Evolutionary conservation across 2,329 filamentous ascomycete species (phyloP).

Genomic region (Apiospora malaysiana): DNA sequence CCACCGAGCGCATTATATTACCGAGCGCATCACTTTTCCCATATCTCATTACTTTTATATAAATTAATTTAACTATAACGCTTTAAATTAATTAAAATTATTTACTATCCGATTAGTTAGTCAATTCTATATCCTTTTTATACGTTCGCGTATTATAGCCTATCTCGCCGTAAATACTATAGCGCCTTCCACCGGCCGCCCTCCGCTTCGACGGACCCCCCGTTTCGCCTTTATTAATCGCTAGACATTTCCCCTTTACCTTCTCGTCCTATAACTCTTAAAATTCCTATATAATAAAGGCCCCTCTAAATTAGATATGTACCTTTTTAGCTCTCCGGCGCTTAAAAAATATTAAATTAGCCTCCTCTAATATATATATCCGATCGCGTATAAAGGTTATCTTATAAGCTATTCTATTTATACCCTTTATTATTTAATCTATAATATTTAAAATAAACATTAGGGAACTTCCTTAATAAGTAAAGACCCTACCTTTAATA

Average conservation of each 20-base stretch:
- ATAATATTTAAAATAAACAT: background rate
- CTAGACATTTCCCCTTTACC: too few relatives aligned
- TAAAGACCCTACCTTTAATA: background rate
- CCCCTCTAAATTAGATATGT: too few relatives aligned
- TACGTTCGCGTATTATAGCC: background rate
- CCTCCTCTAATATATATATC: background rate
- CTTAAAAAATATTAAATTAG: too few relatives aligned
- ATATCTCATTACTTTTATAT: too few relatives aligned
- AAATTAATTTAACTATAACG: too few relatives aligned
- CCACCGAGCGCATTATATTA: too few relatives aligned
- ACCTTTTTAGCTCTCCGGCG: too few relatives aligned
- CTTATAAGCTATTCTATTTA: background rate
- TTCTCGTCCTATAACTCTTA: too few relatives aligned
- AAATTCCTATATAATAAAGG: too few relatives aligned
- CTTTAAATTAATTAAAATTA: slow-evolving; percentile 1
- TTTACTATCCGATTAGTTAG: background rate
- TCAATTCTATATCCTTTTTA: background rate
- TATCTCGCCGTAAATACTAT: background rate
- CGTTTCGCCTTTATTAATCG: background rate
- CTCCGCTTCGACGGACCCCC: background rate
- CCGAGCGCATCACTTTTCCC: too few relatives aligned
- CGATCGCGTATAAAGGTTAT: background rate
- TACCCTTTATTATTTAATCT: background rate
- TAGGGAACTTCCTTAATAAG: background rate
- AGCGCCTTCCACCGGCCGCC: background rate